These are phyloP conservation scores for Adansonia rubrostipa DNA, from an alignment of 441 rosid genomes.

Conservation along the genomic window DNA sequence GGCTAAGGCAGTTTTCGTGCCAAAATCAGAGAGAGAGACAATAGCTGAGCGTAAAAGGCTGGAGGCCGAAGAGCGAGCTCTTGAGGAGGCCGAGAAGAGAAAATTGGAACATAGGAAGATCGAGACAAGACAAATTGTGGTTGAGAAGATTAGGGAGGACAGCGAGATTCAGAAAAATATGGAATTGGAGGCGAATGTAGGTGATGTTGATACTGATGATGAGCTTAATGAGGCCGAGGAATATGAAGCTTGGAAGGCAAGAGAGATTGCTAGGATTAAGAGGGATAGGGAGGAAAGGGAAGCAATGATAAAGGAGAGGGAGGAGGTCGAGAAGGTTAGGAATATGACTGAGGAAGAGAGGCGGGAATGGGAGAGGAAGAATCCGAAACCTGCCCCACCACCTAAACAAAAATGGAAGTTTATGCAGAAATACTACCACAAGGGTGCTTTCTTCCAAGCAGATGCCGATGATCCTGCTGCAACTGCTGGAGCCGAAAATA, in stretches of 20 bases:
- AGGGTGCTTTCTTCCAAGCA: slow-evolving; percentile 87
- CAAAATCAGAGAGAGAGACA: slow-evolving; percentile 81
- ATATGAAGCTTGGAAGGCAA: slow-evolving; percentile 87
- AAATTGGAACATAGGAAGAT: slow-evolving; percentile 67
- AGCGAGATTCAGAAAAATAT: slow-evolving; percentile 73
- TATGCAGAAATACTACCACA: slow-evolving; percentile 92
- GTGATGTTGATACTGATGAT: slow-evolving; percentile 89
- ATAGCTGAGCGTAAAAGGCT: slow-evolving; percentile 80
- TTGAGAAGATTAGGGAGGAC: slow-evolving; percentile 81
- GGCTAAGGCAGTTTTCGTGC: slow-evolving; percentile 86
- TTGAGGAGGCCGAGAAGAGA: slow-evolving; percentile 74
- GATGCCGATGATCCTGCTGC: slow-evolving; percentile 63
- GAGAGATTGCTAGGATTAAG: slow-evolving; percentile 87
- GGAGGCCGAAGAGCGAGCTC: slow-evolving; percentile 75
- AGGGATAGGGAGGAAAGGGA: slow-evolving; percentile 78
- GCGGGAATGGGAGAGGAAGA: slow-evolving; percentile 92
- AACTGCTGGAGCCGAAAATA: slow-evolving; percentile 53
- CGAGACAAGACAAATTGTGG: slow-evolving; percentile 79
- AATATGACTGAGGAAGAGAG: slow-evolving; percentile 97
- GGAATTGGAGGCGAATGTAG: slow-evolving; percentile 67
- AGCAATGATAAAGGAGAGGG: slow-evolving; percentile 78
- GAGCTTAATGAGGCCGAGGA: slow-evolving; percentile 88
- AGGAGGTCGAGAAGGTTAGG: slow-evolving; percentile 85
- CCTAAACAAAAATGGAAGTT: slow-evolving; percentile 86
- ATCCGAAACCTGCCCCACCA: slow-evolving; percentile 60